These are phyloP conservation scores for Halophytophthora polymorphica DNA, from an alignment of 352 stramenopile genomes.

Conservation along the genomic window DNA sequence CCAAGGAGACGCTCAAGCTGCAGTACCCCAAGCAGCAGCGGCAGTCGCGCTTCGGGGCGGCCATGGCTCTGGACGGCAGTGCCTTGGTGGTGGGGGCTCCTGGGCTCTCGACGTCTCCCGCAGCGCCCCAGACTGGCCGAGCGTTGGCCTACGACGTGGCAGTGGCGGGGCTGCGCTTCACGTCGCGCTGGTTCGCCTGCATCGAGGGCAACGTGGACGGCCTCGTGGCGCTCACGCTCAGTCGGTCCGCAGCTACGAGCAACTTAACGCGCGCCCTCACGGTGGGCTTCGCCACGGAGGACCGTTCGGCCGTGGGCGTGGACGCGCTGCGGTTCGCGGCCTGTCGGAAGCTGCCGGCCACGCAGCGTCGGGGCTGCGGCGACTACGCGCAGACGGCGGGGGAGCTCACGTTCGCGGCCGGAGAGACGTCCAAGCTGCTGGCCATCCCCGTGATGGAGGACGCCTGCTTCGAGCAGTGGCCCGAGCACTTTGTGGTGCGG, in stretches of 20 bases:
- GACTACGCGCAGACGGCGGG: constrained; percentile 81
- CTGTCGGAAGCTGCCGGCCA: constrained; percentile 57
- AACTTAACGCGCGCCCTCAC: constrained; percentile 55
- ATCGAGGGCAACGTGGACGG: constrained; percentile 58
- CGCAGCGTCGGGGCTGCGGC: constrained; percentile 51
- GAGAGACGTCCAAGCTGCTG: constrained; percentile 85
- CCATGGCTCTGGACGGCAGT: constrained; percentile 49
- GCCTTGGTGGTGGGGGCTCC: constrained; percentile 59
- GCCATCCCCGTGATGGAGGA: constrained; percentile 93
- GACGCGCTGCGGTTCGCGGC: constrained; percentile 54
- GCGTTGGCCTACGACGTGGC: constrained; percentile 67
- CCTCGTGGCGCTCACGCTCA: constrained; percentile 59
- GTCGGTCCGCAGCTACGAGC: constrained; percentile 23
- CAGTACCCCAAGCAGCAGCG: constrained; percentile 69
- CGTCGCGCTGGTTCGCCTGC: constrained; percentile 48
- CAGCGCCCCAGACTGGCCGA: constrained; percentile 40
- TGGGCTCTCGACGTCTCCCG: constrained; percentile 44
- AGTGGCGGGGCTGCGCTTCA: constrained; percentile 60
- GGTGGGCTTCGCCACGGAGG: constrained; percentile 72
- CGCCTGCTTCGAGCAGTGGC: constrained; percentile 82
- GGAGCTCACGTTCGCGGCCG: constrained; percentile 87
- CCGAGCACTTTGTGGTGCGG: constrained; percentile 91
- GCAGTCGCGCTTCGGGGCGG: constrained; percentile 50
- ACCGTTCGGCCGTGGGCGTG: constrained; percentile 56
- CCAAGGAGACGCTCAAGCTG: constrained; percentile 74